These are phyloP conservation scores for Fusarium sp. DNA, from an alignment of 2,329 filamentous ascomycete genomes.

Conservation along the genomic window DNA sequence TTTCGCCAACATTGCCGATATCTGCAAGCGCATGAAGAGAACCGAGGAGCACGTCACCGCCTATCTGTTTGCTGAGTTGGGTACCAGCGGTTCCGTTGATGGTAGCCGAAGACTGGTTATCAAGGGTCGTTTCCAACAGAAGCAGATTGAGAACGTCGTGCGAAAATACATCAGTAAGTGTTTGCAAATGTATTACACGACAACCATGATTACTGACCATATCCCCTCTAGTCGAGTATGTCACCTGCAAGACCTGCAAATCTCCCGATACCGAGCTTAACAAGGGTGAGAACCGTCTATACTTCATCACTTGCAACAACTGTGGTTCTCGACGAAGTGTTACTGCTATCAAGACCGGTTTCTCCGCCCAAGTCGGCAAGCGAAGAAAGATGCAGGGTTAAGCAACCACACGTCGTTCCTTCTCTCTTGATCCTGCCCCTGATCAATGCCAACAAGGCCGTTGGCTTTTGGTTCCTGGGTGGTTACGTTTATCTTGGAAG, in stretches of 20 bases:
- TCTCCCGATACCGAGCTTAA: constrained; percentile 94
- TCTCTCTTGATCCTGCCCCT: constrained; percentile 15
- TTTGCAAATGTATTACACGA: background rate
- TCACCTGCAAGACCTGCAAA: constrained; percentile 98
- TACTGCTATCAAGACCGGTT: constrained; percentile 99
- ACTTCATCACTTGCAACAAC: constrained; percentile 96
- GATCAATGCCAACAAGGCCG: constrained; percentile 3
- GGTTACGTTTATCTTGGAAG: constrained; percentile 12
- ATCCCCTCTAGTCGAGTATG: constrained; percentile 79
- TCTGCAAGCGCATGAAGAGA: constrained; percentile 99
- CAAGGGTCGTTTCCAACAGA: constrained; percentile 99
- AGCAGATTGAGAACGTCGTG: constrained; percentile 97
- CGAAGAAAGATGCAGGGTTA: constrained; percentile 93
- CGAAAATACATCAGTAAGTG: constrained; percentile 90
- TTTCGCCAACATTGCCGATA: constrained; percentile 98
- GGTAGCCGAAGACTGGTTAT: constrained; percentile 93
- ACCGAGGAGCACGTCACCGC: constrained; percentile 97
- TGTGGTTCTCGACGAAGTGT: constrained; percentile 87
- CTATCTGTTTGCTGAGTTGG: constrained; percentile 97
- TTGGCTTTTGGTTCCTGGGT: constrained; percentile 20
- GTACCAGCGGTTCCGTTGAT: constrained; percentile 95
- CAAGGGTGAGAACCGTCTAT: constrained; percentile 99
- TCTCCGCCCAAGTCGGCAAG: constrained; percentile 99
- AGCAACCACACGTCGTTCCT: constrained; percentile 41
- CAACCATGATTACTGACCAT: constrained; percentile 45